Conservation (phyloP, 495 filamentous ascomycete genomes). For the Rostrohypoxylon terebratum region DNA sequence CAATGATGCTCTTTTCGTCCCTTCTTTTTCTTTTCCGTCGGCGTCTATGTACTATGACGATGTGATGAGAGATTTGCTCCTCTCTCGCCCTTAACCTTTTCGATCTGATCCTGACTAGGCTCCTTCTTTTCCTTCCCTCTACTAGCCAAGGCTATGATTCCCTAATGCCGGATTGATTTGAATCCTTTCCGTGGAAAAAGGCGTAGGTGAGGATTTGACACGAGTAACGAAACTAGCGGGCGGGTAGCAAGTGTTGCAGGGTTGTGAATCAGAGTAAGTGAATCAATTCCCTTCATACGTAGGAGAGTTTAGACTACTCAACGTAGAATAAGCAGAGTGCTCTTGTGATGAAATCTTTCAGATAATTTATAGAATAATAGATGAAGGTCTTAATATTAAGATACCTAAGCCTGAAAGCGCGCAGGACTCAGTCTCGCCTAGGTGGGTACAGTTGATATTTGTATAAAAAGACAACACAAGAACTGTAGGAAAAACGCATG, state of each 20-base stretch:
- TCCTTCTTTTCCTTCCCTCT: not conserved
- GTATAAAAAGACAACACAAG: not conserved
- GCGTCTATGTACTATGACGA: not conserved
- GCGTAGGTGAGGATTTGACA: not conserved
- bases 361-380: not conserved
- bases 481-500: no score
- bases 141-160: not conserved
- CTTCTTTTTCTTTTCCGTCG: not conserved
- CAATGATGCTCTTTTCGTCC: conserved; percentile 4
- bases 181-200: not conserved
- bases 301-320: not conserved
- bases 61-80: not conserved
- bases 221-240: not conserved
- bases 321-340: not conserved
- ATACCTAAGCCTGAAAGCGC: no score
- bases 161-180: not conserved
- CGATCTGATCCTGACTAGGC: not conserved
- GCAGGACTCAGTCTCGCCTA: not conserved
- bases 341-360: not conserved
- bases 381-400: no score
- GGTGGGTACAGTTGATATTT: not conserved
- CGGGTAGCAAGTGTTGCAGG: not conserved
- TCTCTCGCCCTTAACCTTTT: not conserved
- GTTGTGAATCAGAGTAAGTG: not conserved
- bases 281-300: not conserved